Conservation (phyloP, 805 yeast species). For the Isabelozyma gotoi region DNA sequence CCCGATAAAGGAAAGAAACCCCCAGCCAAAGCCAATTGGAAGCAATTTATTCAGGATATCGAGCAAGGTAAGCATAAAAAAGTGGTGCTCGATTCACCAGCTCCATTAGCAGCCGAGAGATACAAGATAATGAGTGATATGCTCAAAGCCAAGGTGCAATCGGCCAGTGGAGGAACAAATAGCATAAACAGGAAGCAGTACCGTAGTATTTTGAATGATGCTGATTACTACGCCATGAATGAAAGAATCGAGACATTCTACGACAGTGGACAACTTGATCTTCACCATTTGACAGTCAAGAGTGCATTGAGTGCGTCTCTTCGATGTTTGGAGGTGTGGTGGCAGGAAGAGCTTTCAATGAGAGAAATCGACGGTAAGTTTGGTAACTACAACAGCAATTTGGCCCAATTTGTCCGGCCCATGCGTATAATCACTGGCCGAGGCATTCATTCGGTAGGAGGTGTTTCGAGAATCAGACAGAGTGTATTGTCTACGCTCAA, state of each 20-base stretch:
- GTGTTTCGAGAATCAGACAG: conserved; percentile 48
- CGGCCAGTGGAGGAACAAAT: neutral
- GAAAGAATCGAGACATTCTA: conserved; percentile 4
- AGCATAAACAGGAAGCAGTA: neutral
- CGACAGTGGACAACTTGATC: conserved; percentile 40
- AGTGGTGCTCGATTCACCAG: neutral
- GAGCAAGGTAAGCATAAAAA: conserved; percentile 1
- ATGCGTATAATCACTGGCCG: conserved; percentile 62
- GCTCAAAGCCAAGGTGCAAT: neutral
- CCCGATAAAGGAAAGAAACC: neutral
- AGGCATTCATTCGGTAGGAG: conserved; percentile 66
- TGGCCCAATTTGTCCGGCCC: conserved; percentile 43
- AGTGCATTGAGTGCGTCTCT: conserved; percentile 44
- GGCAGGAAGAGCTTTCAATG: conserved; percentile 52
- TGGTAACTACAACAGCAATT: conserved; percentile 25
- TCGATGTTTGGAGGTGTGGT: conserved; percentile 52
- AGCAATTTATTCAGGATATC: neutral
- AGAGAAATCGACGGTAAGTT: conserved; percentile 42
- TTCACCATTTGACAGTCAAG: conserved; percentile 53
- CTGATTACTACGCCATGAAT: neutral
- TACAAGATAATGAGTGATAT: neutral
- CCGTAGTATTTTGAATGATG: neutral
- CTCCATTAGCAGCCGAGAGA: neutral
- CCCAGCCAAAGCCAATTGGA: neutral
- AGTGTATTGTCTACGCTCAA: conserved; percentile 41